Evolutionary conservation across 495 filamentous ascomycete genomes (phyloP).

Genomic region (Trichocladium uniseriatum): DNA sequence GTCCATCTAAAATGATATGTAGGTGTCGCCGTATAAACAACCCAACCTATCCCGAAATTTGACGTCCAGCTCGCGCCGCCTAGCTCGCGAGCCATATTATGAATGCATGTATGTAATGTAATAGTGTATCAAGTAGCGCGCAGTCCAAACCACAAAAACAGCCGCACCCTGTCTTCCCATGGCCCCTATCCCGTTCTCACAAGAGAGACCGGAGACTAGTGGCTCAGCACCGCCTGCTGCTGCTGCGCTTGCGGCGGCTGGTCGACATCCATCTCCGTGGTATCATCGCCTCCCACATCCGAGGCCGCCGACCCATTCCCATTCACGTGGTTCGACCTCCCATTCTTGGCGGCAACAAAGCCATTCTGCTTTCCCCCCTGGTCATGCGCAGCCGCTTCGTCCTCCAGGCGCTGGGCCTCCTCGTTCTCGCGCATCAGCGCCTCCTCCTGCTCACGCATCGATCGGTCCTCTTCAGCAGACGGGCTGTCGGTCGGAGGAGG

Average conservation of each 20-base stretch:
- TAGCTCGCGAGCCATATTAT: no score
- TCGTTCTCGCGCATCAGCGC: slow-evolving; percentile 28
- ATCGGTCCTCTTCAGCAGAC: slow-evolving; percentile 28
- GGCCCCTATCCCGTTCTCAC: no score
- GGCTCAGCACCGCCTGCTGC: slow-evolving; percentile 4
- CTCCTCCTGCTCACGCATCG: slow-evolving; percentile 36
- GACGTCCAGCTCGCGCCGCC: no score
- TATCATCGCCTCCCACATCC: neutral
- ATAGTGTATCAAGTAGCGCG: no score
- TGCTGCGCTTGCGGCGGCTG: neutral
- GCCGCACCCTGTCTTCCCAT: no score
- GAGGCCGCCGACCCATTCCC: no score
- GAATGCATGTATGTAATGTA: no score
- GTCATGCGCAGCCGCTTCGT: slow-evolving; percentile 20
- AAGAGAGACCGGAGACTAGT: no score
- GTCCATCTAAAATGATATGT: neutral
- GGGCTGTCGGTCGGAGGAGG: slow-evolving; percentile 28
- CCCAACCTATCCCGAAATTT: no score
- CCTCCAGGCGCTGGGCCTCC: slow-evolving; percentile 34
- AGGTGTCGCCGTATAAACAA: neutral
- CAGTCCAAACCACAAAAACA: no score
- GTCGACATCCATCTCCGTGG: slow-evolving; percentile 8
- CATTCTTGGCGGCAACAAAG: no score
- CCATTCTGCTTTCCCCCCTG: neutral
- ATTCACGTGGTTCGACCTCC: no score